Base-by-base conservation (phyloP, 805 yeast species). In the Sugiyamaella chiloensis region DNA sequence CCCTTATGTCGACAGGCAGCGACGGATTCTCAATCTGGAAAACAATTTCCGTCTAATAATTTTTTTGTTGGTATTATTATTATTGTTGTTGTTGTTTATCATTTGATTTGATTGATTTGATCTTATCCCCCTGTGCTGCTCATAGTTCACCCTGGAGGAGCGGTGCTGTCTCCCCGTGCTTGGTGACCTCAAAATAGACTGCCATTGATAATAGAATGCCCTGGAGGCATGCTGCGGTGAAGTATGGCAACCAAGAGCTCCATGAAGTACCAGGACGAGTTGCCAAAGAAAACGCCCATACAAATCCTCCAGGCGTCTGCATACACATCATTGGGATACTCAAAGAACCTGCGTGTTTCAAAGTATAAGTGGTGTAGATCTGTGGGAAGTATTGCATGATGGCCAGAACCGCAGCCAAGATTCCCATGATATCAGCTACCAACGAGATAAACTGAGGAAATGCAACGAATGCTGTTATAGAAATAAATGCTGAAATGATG, bases 1-100 rank as follows among this genome's bases (percentile, higher is more conserved):
- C 95, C 56, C 76, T 93, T 62, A 88, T 89, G 14, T 83, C 95
- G 59, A 91, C 98, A 1, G 99, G 99, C 56, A 83, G 91, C 30
- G 97, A 91, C 61, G 99, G 99, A 32, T 74, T 93, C 65, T 86
- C 87, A 61, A 72, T 91, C 34, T 93, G 97, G 97, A 93, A 93
- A 73, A 91, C 97, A 16, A 93, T 93, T 61, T 85, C 96, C 65
- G 96, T 91, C 34, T 90, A 74, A 42, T 17, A 11, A 24, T 12
- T 23, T 12, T 34, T 5, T n/a, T 11, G 14, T 23, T n/a, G 14
- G 5, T 20, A 37, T 17, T 20, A 37, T n/a, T 37, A 36, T 36
- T 16, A 19, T 19, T 14, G 21, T 35, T 3, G 24, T 7, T 29
- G 16, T n/a, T 29, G 6, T 29, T 29, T 4, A 29, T 4, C n/a